These are phyloP conservation scores for Fusarium cicatricum DNA, from an alignment of 2,329 filamentous ascomycete species.

Conservation along the genomic window DNA sequence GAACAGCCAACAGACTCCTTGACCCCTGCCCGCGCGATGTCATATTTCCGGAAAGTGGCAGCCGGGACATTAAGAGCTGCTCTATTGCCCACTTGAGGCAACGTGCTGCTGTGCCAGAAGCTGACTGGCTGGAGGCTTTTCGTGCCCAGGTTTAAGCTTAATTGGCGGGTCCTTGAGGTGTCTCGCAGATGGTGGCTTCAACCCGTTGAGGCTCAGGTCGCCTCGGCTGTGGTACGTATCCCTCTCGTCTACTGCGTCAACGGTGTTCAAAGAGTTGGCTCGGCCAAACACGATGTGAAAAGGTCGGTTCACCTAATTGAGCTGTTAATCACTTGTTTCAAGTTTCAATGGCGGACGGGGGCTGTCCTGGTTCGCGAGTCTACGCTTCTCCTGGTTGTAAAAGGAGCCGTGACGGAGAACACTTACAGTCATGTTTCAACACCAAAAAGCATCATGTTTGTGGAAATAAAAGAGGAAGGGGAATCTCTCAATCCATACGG, in stretches of 20 bases:
- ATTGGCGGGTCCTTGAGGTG: background rate
- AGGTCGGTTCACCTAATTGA: no score
- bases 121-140: background rate
- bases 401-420: background rate
- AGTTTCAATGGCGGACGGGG: no score
- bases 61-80: background rate
- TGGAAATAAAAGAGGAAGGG: no score
- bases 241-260: background rate
- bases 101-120: no score
- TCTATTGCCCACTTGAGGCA: background rate
- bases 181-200: slow-evolving; percentile 2
- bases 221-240: background rate
- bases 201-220: background rate
- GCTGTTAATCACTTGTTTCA: no score
- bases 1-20: background rate
- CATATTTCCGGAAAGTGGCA: background rate
- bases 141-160: slow-evolving; percentile 1
- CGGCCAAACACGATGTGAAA: no score
- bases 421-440: background rate
- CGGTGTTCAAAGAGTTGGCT: background rate
- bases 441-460: slow-evolving; percentile 1
- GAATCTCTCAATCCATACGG: background rate
- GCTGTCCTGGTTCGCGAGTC: no score
- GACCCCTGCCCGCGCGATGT: slow-evolving; percentile 10
- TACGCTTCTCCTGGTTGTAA: background rate